Percentiles rank a stretch among this genome's conserved stretches.
These are phyloP conservation scores for Metroxylon sagu DNA, from an alignment of 176 grass and related monocot species.

Conservation along the genomic window DNA sequence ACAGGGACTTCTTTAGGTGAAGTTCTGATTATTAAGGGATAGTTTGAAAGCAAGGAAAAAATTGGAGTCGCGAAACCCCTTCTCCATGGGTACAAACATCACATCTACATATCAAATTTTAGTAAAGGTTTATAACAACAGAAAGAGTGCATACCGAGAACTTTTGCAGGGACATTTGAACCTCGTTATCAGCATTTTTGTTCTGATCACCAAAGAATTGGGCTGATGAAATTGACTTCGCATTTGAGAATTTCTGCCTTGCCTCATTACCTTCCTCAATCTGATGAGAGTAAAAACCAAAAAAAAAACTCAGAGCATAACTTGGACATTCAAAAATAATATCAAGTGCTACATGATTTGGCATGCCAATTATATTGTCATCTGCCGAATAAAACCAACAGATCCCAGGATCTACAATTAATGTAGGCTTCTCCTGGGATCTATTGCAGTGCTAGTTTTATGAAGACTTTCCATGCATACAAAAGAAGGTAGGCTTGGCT, in stretches of 20 bases:
- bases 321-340: too few relatives aligned
- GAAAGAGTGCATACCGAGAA: conserved; percentile 29
- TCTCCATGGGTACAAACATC: neutral
- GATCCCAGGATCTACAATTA: too few relatives aligned
- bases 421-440: too few relatives aligned
- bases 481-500: too few relatives aligned
- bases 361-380: too few relatives aligned
- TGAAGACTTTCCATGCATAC: too few relatives aligned
- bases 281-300: conserved; percentile 13
- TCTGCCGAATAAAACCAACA: too few relatives aligned
- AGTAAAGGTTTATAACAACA: neutral
- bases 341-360: too few relatives aligned
- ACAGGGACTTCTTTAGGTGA: too few relatives aligned
- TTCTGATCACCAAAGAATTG: conserved; percentile 60
- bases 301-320: neutral
- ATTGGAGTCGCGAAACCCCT: too few relatives aligned
- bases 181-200: conserved; percentile 45
- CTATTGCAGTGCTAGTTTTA: too few relatives aligned
- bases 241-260: conserved; percentile 79
- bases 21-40: too few relatives aligned
- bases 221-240: conserved; percentile 70
- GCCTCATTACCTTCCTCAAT: conserved; percentile 61
- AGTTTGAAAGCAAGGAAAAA: neutral
- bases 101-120: neutral
- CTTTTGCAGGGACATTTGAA: conserved; percentile 59